phyloP scores from a whole-genome alignment of 2,329 filamentous ascomycete species.

The Cercospora beticola region DNA sequence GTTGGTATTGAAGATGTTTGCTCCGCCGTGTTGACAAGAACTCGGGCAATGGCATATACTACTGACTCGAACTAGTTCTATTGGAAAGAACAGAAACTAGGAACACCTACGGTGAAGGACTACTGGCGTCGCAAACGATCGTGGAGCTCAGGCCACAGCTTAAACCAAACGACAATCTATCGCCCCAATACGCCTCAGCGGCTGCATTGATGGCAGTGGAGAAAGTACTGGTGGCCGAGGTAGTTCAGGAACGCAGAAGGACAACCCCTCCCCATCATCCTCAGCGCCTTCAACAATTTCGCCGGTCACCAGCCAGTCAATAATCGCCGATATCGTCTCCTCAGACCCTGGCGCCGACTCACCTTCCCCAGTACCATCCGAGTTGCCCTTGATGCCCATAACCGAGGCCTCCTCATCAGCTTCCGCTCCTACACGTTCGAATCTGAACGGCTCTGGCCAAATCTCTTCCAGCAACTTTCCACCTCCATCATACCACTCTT shows the following conservation, averaged over 20 bases:
- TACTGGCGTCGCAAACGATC: not conserved
- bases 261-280: not conserved
- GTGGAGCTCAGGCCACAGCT: not conserved
- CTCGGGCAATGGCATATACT: not conserved
- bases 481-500: not conserved
- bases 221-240: not conserved
- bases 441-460: slow-evolving; percentile 1
- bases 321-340: not conserved
- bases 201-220: not conserved
- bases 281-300: not conserved
- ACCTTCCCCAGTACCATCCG: not conserved
- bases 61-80: not conserved
- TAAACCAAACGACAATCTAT: not conserved
- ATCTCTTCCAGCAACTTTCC: not conserved
- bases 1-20: not conserved
- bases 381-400: not conserved
- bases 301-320: not conserved
- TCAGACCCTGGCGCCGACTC: not conserved
- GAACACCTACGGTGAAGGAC: not conserved
- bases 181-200: not conserved
- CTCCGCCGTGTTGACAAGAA: not conserved
- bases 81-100: not conserved
- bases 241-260: not conserved
- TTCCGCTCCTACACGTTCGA: not conserved
- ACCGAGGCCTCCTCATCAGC: not conserved